A percentile compares a stretch with the other conserved stretches of the same genome.
Evolutionary conservation across 306 rosid genomes (phyloP).

Genomic region (Gynostemma pentaphyllum): DNA sequence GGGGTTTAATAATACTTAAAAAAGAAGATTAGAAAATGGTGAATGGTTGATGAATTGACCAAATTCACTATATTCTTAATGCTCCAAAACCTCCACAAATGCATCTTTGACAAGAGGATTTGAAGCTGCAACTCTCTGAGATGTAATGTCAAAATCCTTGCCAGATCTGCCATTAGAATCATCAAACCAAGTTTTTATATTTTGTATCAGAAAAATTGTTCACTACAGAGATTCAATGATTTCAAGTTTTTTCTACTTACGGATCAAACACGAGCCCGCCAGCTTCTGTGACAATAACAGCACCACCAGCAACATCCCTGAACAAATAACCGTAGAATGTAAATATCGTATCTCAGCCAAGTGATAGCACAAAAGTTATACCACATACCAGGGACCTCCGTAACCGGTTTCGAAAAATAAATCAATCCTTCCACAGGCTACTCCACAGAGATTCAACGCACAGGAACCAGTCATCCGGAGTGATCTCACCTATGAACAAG

Average conservation of each 20-base stretch:
- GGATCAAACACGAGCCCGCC: conserved; percentile 92
- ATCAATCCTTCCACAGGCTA: conserved; percentile 95
- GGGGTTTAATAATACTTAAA: too few relatives aligned
- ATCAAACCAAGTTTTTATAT: conserved; percentile 4
- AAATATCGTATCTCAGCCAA: not conserved
- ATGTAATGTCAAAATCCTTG: conserved; percentile 66
- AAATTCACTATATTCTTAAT: conserved; percentile 10
- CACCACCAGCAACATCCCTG: conserved; percentile 99
- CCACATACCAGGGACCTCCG: conserved; percentile 88
- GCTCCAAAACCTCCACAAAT: conserved; percentile 46
- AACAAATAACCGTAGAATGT: conserved; percentile 4
- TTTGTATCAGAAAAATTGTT: not conserved
- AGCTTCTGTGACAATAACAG: conserved; percentile 88
- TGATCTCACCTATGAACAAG: conserved; percentile 72
- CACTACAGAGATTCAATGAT: too few relatives aligned
- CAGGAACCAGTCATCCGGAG: conserved; percentile 85
- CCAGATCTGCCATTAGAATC: conserved; percentile 52
- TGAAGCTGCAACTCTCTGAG: conserved; percentile 85
- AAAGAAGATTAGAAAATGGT: too few relatives aligned
- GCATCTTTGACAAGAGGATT: conserved; percentile 68
- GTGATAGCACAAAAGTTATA: not conserved
- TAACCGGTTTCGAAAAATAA: conserved; percentile 55
- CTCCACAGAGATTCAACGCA: conserved; percentile 90
- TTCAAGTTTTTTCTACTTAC: conserved; percentile 42
- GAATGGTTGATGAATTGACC: not conserved